Base-by-base conservation (phyloP, 495 filamentous ascomycete genomes). In the Neurospora sp. region DNA sequence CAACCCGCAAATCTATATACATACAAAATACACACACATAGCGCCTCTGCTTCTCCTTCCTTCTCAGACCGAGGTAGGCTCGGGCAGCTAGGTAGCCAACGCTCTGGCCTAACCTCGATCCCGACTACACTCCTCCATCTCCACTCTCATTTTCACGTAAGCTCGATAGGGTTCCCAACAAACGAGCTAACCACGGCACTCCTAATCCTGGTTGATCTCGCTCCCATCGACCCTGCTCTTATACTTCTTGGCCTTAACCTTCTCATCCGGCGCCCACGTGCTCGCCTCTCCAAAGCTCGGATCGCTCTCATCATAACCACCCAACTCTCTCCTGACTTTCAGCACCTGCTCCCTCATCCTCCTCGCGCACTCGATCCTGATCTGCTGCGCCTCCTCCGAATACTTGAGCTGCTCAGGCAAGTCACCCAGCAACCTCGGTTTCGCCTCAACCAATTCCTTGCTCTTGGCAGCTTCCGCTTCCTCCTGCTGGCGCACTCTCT, bases 351-450 rank as follows among this genome's bases (percentile, higher is more conserved):
- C 87, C 40, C 96, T 84, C 31, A 98, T 88, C 72, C 91, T 86
- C 79, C 87, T 82, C 31, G 96, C 92, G 40, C 93, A 91, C 81
- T 98, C 95, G 70, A 92, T 90, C 75, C 96, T 87, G 74, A 99
- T 83, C 75, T 88, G 85, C 69, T 92, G 86, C 0, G 93, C 96
- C 78, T 97, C 92, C 48, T 84, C 78, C 10, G 90, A 89, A 77
- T 90, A 88, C 79, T 89, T 88, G 41, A 97, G 82, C 40, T 72
- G 72, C 7, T 78, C 78, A 31, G 48, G 6, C 65, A 79, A 22
- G 35, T 41, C 68, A 12, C 68, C 68, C 5, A 61, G 14, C 14
- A 61, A 3, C 0, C 14, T 61, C 2, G 53, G 53, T 35, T 41
- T 69, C 1, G 7, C 3, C 9, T 40, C 20, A 3, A 37, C 68